Percentiles rank a stretch among this genome's conserved stretches.
Conservation (phyloP, 2,329 filamentous ascomycete species). For the Penicillium sp. region DNA sequence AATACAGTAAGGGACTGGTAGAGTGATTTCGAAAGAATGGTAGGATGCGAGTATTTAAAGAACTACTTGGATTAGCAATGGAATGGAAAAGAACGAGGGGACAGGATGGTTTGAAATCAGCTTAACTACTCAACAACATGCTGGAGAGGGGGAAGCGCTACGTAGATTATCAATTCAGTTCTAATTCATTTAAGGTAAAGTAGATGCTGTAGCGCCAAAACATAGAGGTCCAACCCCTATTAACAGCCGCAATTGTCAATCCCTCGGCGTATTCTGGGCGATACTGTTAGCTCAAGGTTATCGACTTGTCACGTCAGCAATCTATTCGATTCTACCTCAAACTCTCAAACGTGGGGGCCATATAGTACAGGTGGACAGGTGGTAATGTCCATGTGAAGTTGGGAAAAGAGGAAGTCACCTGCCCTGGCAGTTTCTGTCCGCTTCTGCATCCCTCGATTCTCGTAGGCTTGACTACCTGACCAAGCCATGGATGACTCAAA, state of each 20-base stretch:
- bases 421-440: not conserved
- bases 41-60: no score
- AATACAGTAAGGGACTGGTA: no score
- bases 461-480: not conserved
- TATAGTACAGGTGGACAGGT: not conserved
- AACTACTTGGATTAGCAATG: no score
- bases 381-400: not conserved
- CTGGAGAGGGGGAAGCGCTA: not conserved
- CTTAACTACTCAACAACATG: no score
- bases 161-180: not conserved
- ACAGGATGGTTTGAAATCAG: no score
- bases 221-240: not conserved
- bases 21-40: no score
- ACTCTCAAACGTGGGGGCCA: not conserved
- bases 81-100: no score
- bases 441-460: not conserved
- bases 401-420: not conserved
- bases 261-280: not conserved
- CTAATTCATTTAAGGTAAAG: not conserved
- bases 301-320: not conserved
- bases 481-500: constrained; percentile 26
- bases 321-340: not conserved
- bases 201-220: not conserved
- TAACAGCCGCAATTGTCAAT: not conserved
- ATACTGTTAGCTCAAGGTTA: not conserved